Evolutionary conservation across 2,329 filamentous ascomycete species (phyloP), one percentile per base, ranked within the genome.

Genomic region (Stachybotrys elegans): DNA sequence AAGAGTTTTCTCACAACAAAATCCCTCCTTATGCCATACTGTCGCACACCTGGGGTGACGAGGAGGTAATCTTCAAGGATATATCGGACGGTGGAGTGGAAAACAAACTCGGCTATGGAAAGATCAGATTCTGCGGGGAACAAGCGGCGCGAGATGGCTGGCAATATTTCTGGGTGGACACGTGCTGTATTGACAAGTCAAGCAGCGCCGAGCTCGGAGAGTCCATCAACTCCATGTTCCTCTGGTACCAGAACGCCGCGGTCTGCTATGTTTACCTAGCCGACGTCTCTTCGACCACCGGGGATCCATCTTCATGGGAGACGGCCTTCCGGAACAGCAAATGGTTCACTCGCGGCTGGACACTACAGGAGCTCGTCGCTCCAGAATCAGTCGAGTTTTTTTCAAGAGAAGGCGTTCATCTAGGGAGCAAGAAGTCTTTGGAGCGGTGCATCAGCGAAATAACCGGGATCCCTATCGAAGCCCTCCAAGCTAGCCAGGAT

Each of bases 31-130:
- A 54, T 36, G 53, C 50, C 16, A 52, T 54, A 19, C 39, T 55
- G 11, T 54, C 53, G 29, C 53, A 55, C 38, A 55, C 50, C 7
- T 55, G 52, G 52, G 51, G 51, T 13, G 6, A 25, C 14, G 40
- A 52, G 9, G 52, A 54, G 22, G 45, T 54, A 4, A 47, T 42
- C 23, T 48, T 48, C 16, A 34, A 35, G 13, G 49, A 53, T 40
- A 17, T 51, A 14, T 19, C 17, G 13, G 20, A 44, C 12, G 37
- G 43, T 6, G 44, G 37, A 13, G 40, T 42, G 21, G 6, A 43
- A 21, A 20, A 46, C 21, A 48, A 48, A 23, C 21, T 13, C 3
- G 45, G 45, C 20, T 48, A 38, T 34, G 5, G 22, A 9, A 51
- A 54, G 45, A 42, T 53, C 21, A 16, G 16, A 20, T 49, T 51